These are phyloP conservation scores for Chrysosphaeria jannelii DNA, from an alignment of 2,329 filamentous ascomycete species.

Conservation along the genomic window DNA sequence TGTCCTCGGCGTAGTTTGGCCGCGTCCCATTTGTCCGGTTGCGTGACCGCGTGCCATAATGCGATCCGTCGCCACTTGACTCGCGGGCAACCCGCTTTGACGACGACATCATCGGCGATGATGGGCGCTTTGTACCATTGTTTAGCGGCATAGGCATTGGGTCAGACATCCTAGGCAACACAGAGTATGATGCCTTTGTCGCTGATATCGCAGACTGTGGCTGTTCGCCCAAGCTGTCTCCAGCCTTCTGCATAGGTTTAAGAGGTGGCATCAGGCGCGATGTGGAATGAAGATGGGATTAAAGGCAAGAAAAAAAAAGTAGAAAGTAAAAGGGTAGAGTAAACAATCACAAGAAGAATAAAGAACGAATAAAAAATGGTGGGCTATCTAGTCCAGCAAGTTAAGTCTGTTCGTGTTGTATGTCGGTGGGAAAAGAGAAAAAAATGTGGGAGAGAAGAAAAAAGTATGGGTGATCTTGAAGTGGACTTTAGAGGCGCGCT, in stretches of 20 bases:
- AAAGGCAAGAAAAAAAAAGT: neutral
- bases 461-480: too few species aligned
- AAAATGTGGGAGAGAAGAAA: too few species aligned
- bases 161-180: constrained; percentile 9
- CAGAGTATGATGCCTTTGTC: constrained; percentile 7
- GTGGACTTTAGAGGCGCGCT: too few species aligned
- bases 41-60: constrained; percentile 80
- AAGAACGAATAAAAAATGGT: too few species aligned
- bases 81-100: constrained; percentile 14
- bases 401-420: too few species aligned
- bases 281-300: neutral
- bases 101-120: constrained; percentile 11
- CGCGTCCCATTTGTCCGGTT: constrained; percentile 56
- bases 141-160: too few species aligned
- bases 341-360: too few species aligned
- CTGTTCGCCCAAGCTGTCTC: constrained; percentile 6
- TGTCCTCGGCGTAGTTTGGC: constrained; percentile 86
- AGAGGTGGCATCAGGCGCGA: neutral
- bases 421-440: too few species aligned
- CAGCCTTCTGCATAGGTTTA: neutral
- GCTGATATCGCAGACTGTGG: constrained; percentile 6
- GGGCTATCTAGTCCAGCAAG: too few species aligned
- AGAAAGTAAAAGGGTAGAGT: neutral
- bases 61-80: constrained; percentile 9
- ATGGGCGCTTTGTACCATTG: constrained; percentile 2